These are phyloP conservation scores for Postia placenta DNA, from an alignment of 768 basidiomycete species.

Conservation along the genomic window DNA sequence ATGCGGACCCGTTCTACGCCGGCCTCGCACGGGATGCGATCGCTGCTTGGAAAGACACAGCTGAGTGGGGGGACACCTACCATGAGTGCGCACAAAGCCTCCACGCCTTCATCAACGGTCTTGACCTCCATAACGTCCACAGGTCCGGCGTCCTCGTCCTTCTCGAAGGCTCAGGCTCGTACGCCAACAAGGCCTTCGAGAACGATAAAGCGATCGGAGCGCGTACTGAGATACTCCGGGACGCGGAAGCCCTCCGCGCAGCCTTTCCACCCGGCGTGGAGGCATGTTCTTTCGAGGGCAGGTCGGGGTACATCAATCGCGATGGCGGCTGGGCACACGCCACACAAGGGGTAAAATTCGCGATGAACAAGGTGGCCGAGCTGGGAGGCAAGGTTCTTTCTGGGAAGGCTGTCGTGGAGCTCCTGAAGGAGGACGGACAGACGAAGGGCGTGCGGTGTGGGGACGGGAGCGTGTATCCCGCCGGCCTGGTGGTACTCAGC, in stretches of 20 bases:
- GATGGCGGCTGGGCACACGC: constrained; percentile 88
- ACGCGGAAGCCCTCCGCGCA: constrained; percentile 34
- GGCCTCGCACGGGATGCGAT: constrained; percentile 75
- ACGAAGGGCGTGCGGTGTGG: constrained; percentile 57
- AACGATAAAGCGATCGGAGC: constrained; percentile 62
- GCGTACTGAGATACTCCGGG: constrained; percentile 35
- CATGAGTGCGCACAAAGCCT: constrained; percentile 57
- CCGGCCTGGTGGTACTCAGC: constrained; percentile 62
- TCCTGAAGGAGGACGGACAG: constrained; percentile 35
- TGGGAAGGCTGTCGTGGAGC: constrained; percentile 49
- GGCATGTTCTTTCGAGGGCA: constrained; percentile 29
- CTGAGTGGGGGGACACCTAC: constrained; percentile 67
- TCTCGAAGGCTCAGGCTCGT: constrained; percentile 30
- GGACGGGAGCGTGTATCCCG: constrained; percentile 49
- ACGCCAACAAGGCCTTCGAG: constrained; percentile 47
- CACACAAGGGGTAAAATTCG: constrained; percentile 49
- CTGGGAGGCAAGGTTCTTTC: constrained; percentile 55
- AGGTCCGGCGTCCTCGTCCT: constrained; percentile 70
- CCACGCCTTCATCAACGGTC: not conserved
- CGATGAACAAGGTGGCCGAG: constrained; percentile 49
- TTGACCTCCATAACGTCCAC: not conserved
- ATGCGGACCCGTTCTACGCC: constrained; percentile 64
- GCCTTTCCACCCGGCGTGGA: constrained; percentile 40
- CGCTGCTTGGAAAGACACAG: constrained; percentile 58
- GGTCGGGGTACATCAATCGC: constrained; percentile 61